Percentiles rank a stretch among this genome's conserved stretches.
Evolutionary conservation across 176 grass and related monocot genomes (phyloP).

Genomic region (Ensete ventricosum): DNA sequence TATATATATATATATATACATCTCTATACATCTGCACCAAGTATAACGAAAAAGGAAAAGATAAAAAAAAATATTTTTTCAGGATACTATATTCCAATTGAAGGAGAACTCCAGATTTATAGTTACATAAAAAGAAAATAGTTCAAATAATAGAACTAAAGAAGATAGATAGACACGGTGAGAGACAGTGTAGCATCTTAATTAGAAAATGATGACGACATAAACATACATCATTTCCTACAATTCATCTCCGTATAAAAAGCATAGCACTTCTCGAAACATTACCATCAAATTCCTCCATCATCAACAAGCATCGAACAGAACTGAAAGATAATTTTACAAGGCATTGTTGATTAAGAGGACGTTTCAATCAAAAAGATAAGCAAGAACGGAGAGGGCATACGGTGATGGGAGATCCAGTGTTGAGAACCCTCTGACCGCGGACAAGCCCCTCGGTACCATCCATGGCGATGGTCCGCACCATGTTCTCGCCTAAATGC

Average conservation of each 20-base stretch:
- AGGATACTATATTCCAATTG: neutral
- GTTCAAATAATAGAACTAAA: neutral
- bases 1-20: too few relatives aligned
- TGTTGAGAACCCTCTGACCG: conserved; percentile 92
- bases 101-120: too few relatives aligned
- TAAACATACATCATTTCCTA: neutral
- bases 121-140: too few relatives aligned
- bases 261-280: neutral
- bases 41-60: neutral
- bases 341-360: neutral
- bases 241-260: neutral
- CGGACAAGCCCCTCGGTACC: conserved; percentile 93
- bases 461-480: conserved; percentile 97
- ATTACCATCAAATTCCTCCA: too few relatives aligned
- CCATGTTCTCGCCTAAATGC: conserved; percentile 90
- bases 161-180: neutral
- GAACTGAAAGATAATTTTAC: neutral
- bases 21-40: too few relatives aligned
- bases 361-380: neutral
- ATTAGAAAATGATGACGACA: neutral
- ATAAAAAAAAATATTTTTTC: neutral
- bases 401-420: conserved; percentile 97
- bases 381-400: neutral
- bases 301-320: neutral
- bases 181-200: neutral